Base-by-base conservation (phyloP, 225 moss, liverwort and hornwort genomes). In the Pleurozium schreberi region DNA sequence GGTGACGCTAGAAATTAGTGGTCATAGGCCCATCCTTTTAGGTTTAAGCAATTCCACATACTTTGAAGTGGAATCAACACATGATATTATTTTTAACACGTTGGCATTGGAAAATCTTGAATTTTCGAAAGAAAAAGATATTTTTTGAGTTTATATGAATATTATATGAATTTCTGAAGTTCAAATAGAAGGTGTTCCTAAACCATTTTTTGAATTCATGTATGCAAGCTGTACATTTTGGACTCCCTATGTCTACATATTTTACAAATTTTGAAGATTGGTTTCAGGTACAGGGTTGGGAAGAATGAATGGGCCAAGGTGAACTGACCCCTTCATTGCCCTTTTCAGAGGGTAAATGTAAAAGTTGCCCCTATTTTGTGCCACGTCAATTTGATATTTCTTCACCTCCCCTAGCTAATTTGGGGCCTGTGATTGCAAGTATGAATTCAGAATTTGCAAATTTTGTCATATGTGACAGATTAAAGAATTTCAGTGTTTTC, bases 231-330 rank as follows among this genome's bases (percentile, higher is more conserved):
- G 0, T 45, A 74, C 73, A 74, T 74, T 45, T 74, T 18, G 18
- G 6, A 30, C 2, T 74, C 11, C 2, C 47, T 47, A 30, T 47
- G 4, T 74, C 10, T 30, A 26, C 5, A 70, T 70, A 42, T 69
- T 66, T 69, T 30, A 26, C 5, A 70, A 42, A 42, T 69, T 66
- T 69, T n/a, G 25, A 69, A 25, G 4, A 40, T 40, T 14, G 69
- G 2, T 40, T 14, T 40, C 0, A 2, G 26, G 3, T 14, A 40
- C 40, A 70, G 0, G 25, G 11, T 11, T 69, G 18, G 12, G 9
- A 34, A 34, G n/a, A n/a, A n/a, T n/a, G n/a, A n/a, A n/a, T n/a
- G n/a, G n/a, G n/a, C n/a, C n/a, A n/a, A n/a, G n/a, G n/a, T n/a
- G n/a, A n/a, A n/a, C n/a, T n/a, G n/a, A n/a, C n/a, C n/a, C n/a